Evolutionary conservation across 345 rosid species (phyloP), one percentile per base, ranked within the genome.

Genomic region (Ricinus communis): DNA sequence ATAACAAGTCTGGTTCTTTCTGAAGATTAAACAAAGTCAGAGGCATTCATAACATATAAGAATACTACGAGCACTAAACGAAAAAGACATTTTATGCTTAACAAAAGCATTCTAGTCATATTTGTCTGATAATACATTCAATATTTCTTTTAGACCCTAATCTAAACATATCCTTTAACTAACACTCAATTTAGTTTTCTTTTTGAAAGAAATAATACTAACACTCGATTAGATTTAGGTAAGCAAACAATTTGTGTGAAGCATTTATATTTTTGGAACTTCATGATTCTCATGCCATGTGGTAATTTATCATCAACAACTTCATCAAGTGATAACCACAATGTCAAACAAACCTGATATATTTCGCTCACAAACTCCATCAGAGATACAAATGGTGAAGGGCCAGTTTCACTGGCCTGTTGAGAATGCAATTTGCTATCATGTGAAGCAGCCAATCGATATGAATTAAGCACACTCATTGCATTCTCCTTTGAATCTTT

Each of bases 401-500:
- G 78, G 62, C 76, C 74, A 66, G 68, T 73, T 66, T 85, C 92
- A 74, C 61, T 21, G 19, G 79, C 74, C 72, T 82, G 86, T 78
- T 90, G 88, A 70, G 88, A 84, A 71, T 70, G 84, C 84, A 79
- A 71, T 72, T 77, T 84, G 75, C 89, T 72, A 66, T 85, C 88
- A 72, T 71, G 89, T 41, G 85, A 66, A 38, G 81, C 87, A 71
- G 79, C 68, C 46, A 76, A 51, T 50, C 91, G 85, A 78, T 87
- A 88, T 18, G 96, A 80, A 75, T 84, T 89, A 65, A 88, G 91
- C 66, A 77, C 71, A 72, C 79, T 76, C 97, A 90, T 88, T 59
- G 97, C 91, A 89, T 86, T 87, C 74, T 94, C 98, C 79, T 94
- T 91, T 28, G 97, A 84, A 78, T 88, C 93, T 79, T 91, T 94